These are phyloP conservation scores for Hemileccinum impolitum DNA, from an alignment of 768 basidiomycete species.

Conservation along the genomic window DNA sequence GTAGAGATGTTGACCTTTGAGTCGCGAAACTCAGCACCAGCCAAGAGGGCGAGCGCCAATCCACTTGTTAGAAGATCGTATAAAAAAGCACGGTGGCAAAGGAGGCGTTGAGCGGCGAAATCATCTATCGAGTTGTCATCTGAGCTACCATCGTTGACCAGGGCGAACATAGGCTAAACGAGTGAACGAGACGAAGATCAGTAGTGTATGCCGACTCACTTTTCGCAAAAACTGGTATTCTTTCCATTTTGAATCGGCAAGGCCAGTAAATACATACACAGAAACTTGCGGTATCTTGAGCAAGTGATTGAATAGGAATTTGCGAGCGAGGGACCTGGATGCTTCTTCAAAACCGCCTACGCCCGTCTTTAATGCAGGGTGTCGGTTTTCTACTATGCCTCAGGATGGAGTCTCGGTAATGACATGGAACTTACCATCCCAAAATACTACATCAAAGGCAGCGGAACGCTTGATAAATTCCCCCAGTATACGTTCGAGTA, in stretches of 20 bases:
- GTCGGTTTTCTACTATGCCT: constrained; percentile 38
- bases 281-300: constrained; percentile 34
- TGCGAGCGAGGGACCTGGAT: constrained; percentile 52
- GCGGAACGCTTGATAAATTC: constrained; percentile 49
- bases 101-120: constrained; percentile 27
- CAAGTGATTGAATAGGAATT: constrained; percentile 50
- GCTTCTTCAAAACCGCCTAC: constrained; percentile 33
- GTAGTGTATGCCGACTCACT: constrained; percentile 24
- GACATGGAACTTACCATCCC: constrained; percentile 38
- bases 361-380: constrained; percentile 41
- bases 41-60: constrained; percentile 49
- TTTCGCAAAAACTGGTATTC: constrained; percentile 40
- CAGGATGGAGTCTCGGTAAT: background rate
- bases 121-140: constrained; percentile 6
- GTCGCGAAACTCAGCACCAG: constrained; percentile 57
- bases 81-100: constrained; percentile 50
- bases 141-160: constrained; percentile 53
- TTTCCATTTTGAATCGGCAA: constrained; percentile 48
- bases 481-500: constrained; percentile 49
- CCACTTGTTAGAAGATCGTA: constrained; percentile 47
- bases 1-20: constrained; percentile 45
- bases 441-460: constrained; percentile 64
- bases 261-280: constrained; percentile 44
- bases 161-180: constrained; percentile 62
- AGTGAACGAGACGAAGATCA: constrained; percentile 8